Conservation (phyloP, 371 early-diverging fungal genomes). For the Chytridium lagenaria region DNA sequence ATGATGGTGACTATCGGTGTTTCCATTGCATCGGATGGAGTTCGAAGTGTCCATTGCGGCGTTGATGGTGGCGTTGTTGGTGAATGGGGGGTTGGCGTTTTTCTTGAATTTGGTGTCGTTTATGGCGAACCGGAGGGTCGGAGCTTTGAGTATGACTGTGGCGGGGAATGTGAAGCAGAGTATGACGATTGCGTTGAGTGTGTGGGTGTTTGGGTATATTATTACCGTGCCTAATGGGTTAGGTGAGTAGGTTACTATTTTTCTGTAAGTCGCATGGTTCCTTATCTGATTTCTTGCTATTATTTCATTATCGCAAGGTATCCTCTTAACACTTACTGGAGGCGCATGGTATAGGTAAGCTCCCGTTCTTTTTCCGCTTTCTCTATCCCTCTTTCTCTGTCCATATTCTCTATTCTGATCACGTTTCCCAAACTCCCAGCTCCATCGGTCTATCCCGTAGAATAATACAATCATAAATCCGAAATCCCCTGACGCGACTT, state of each 20-base stretch:
- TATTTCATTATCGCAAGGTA: conserved; percentile 35
- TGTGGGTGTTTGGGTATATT: conserved; percentile 72
- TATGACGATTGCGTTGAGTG: conserved; percentile 76
- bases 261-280: neutral
- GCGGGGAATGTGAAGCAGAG: conserved; percentile 91
- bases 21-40: neutral
- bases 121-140: conserved; percentile 82
- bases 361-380: no score
- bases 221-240: conserved; percentile 56
- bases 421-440: no score
- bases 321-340: conserved; percentile 77
- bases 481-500: no score
- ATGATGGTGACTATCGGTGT: neutral
- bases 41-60: conserved; percentile 42
- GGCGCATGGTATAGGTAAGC: conserved; percentile 67
- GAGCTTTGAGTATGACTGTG: conserved; percentile 86
- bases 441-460: no score
- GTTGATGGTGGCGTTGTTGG: conserved; percentile 64
- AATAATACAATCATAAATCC: no score
- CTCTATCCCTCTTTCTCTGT: no score
- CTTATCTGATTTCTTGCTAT: neutral
- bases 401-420: no score
- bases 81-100: conserved; percentile 86
- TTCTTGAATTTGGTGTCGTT: conserved; percentile 81
- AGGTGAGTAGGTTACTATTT: conserved; percentile 47